Evolutionary conservation across 75 land plant species (phyloP).

Genomic region (Chamaecyparis obtusa): DNA sequence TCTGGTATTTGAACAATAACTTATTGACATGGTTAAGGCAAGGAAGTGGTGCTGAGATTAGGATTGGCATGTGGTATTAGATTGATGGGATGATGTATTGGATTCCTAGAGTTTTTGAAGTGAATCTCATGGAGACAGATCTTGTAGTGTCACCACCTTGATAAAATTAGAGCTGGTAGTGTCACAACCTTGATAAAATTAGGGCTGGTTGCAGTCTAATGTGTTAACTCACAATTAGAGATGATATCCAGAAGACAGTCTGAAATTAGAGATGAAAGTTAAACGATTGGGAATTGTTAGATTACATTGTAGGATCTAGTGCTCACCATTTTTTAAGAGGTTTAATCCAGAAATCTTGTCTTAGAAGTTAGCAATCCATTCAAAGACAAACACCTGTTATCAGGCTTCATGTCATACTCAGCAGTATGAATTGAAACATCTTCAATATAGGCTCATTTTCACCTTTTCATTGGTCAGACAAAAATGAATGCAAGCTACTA

Average conservation of each 20-base stretch:
- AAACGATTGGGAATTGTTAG: neutral
- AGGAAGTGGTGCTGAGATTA: neutral
- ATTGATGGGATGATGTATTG: too few species aligned
- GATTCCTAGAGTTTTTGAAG: neutral
- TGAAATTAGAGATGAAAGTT: neutral
- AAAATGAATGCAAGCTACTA: neutral
- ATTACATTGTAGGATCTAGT: neutral
- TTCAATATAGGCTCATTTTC: neutral
- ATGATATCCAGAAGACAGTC: neutral
- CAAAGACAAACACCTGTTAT: neutral
- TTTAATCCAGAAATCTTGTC: neutral
- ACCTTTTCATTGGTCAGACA: neutral
- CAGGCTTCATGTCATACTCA: neutral
- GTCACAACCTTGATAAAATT: neutral
- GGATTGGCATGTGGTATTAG: neutral
- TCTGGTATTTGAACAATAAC: neutral
- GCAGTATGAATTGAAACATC: neutral
- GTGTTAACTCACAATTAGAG: neutral
- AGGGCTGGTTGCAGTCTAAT: neutral
- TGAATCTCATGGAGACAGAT: neutral
- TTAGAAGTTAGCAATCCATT: neutral
- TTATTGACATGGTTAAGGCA: neutral
- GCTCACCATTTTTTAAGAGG: neutral
- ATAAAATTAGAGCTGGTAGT: neutral
- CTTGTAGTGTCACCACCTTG: neutral